Percentiles rank a stretch among this genome's conserved stretches.
phyloP scores from a whole-genome alignment of 768 basidiomycete species.

The Mycena indigotica region DNA sequence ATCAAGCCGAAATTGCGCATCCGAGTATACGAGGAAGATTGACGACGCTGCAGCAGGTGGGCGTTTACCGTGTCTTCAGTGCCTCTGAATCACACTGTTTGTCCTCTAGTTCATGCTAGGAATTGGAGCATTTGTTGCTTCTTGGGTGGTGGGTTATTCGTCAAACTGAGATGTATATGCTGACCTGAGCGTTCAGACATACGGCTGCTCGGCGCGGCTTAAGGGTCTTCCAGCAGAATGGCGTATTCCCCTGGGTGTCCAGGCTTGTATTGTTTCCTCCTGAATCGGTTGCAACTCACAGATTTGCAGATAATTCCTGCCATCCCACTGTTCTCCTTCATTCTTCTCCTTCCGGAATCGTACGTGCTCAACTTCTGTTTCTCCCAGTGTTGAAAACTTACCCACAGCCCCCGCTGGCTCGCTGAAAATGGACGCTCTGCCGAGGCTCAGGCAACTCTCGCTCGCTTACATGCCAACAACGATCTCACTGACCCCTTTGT shows the following conservation, averaged over 20 bases:
- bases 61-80: neutral
- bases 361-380: slow-evolving; percentile 24
- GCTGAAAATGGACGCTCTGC: slow-evolving; percentile 52
- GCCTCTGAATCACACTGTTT: neutral
- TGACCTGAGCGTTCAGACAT: slow-evolving; percentile 33
- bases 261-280: too few relatives aligned
- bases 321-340: slow-evolving; percentile 51
- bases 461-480: slow-evolving; percentile 55
- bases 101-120: slow-evolving; percentile 49
- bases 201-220: slow-evolving; percentile 41
- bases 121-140: slow-evolving; percentile 52
- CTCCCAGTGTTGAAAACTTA: too few relatives aligned
- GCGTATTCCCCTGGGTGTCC: slow-evolving; percentile 52
- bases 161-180: neutral
- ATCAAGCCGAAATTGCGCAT: slow-evolving; percentile 61
- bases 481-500: slow-evolving; percentile 51
- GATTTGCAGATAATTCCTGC: slow-evolving; percentile 50
- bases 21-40: slow-evolving; percentile 57
- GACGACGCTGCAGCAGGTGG: slow-evolving; percentile 52
- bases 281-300: too few relatives aligned
- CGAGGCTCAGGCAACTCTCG: slow-evolving; percentile 47
- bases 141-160: slow-evolving; percentile 38
- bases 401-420: slow-evolving; percentile 49
- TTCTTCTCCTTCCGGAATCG: slow-evolving; percentile 54
- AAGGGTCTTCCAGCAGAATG: slow-evolving; percentile 45